Evolutionary conservation across 495 filamentous ascomycete species (phyloP).

Genomic region (Hyaloscypha bicolor): DNA sequence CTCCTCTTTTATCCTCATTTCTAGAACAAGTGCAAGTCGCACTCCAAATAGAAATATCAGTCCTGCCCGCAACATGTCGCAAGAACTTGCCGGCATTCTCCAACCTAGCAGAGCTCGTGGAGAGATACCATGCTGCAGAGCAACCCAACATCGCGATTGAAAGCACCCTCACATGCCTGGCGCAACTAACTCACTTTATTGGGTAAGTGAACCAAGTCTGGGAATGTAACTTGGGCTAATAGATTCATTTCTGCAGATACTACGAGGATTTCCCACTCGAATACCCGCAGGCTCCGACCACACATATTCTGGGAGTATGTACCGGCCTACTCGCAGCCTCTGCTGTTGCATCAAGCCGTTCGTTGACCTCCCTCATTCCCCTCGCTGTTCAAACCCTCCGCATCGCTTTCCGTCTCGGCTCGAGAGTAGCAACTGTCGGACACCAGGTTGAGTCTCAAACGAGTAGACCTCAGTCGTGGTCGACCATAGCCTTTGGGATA

Average conservation of each 20-base stretch:
- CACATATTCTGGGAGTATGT: conserved; percentile 65
- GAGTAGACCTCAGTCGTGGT: conserved; percentile 58
- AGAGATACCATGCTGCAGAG: conserved; percentile 62
- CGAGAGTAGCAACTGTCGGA: conserved; percentile 55
- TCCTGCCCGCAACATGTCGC: conserved; percentile 60
- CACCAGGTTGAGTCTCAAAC: conserved; percentile 53
- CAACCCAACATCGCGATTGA: conserved; percentile 63
- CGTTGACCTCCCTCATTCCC: conserved; percentile 66
- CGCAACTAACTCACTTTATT: conserved; percentile 76
- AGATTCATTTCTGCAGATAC: conserved; percentile 35
- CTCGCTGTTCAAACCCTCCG: conserved; percentile 54
- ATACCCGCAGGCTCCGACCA: conserved; percentile 44
- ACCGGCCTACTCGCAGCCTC: conserved; percentile 75
- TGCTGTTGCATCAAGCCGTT: conserved; percentile 68
- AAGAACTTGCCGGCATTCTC: conserved; percentile 68
- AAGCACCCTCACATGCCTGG: conserved; percentile 68
- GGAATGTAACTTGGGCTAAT: neutral
- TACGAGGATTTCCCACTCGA: conserved; percentile 51
- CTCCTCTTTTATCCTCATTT: conserved; percentile 66
- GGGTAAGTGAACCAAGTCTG: conserved; percentile 53
- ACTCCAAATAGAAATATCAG: conserved; percentile 63
- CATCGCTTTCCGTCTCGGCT: conserved; percentile 71
- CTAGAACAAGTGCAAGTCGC: conserved; percentile 63
- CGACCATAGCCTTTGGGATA: conserved; percentile 51
- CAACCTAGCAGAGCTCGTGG: conserved; percentile 69